Evolutionary conservation across 2,329 filamentous ascomycete species (phyloP).

Genomic region (Claviceps pusilla): DNA sequence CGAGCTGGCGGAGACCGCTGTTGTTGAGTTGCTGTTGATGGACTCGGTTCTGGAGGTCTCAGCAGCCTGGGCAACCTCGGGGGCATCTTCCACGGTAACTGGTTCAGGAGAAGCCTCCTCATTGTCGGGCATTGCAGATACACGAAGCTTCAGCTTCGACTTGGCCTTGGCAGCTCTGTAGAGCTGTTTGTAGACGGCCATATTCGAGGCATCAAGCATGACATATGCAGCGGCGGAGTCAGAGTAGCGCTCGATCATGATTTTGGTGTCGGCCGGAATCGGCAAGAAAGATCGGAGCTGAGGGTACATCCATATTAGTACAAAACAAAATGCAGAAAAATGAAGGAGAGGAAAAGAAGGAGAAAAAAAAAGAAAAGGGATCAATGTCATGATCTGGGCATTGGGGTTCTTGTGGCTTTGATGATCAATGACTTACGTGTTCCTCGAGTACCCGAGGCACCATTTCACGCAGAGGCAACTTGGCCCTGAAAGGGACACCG

Average conservation of each 20-base stretch:
- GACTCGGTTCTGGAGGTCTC: not conserved
- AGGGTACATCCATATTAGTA: not conserved
- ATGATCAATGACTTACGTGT: conserved; percentile 51
- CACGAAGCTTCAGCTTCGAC: conserved; percentile 83
- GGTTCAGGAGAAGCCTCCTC: conserved; percentile 22
- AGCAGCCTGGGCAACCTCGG: conserved; percentile 22
- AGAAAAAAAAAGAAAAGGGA: not conserved
- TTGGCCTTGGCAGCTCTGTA: conserved; percentile 96
- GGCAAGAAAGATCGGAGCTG: conserved; percentile 23
- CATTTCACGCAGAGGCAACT: conserved; percentile 77
- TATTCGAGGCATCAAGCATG: conserved; percentile 60
- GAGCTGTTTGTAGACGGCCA: conserved; percentile 86
- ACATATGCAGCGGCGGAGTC: conserved; percentile 78
- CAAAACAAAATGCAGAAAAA: not conserved
- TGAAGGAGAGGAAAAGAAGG: not conserved
- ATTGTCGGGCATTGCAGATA: conserved; percentile 32
- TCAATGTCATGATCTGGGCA: not conserved
- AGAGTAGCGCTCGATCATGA: conserved; percentile 78
- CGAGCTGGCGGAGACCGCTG: conserved; percentile 4
- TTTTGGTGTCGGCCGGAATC: conserved; percentile 23
- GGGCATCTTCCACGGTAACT: conserved; percentile 37
- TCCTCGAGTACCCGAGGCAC: conserved; percentile 57
- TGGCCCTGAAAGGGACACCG: conserved; percentile 66
- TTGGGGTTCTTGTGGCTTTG: not conserved
- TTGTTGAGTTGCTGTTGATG: conserved; percentile 7